A percentile compares a stretch with the other conserved stretches of the same genome.
These are phyloP conservation scores for Sisymbrium irio DNA, from an alignment of 345 rosid genomes.

Conservation along the genomic window DNA sequence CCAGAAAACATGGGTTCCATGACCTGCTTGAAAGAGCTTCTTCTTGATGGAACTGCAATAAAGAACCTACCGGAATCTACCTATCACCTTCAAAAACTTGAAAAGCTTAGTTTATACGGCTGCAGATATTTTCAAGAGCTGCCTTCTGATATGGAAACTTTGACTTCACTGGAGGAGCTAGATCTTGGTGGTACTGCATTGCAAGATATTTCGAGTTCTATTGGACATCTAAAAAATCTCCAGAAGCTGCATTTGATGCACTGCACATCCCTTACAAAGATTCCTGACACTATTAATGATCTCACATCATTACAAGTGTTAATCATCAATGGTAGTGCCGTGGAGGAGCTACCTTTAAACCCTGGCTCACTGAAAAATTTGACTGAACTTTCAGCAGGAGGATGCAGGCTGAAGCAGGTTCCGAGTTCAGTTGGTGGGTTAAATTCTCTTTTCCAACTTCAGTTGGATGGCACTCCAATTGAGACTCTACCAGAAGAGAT, in stretches of 20 bases:
- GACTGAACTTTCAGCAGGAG: constrained; percentile 17
- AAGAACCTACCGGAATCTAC: constrained; percentile 15
- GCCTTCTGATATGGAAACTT: neutral
- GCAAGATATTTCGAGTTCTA: constrained; percentile 17
- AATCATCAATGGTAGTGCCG: constrained; percentile 1
- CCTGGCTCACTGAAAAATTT: constrained; percentile 13
- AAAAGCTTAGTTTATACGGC: constrained; percentile 20
- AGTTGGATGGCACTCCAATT: constrained; percentile 15
- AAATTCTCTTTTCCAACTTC: constrained; percentile 24
- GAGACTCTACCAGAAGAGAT: constrained; percentile 21
- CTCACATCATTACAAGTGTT: constrained; percentile 21
- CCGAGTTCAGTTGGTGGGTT: constrained; percentile 26
- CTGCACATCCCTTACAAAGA: constrained; percentile 12
- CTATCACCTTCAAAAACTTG: neutral
- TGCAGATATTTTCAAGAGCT: constrained; percentile 25
- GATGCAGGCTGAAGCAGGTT: constrained; percentile 16
- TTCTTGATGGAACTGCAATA: constrained; percentile 33
- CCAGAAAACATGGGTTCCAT: constrained; percentile 31
- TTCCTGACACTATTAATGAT: constrained; percentile 19
- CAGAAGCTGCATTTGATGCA: constrained; percentile 17
- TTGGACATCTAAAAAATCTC: constrained; percentile 10
- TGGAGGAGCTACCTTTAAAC: constrained; percentile 16
- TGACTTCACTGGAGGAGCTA: constrained; percentile 25
- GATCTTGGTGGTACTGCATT: constrained; percentile 15
- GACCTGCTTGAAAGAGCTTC: constrained; percentile 28